Evolutionary conservation across 495 filamentous ascomycete genomes (phyloP).

Genomic region (Hypoxylon subgilvum): DNA sequence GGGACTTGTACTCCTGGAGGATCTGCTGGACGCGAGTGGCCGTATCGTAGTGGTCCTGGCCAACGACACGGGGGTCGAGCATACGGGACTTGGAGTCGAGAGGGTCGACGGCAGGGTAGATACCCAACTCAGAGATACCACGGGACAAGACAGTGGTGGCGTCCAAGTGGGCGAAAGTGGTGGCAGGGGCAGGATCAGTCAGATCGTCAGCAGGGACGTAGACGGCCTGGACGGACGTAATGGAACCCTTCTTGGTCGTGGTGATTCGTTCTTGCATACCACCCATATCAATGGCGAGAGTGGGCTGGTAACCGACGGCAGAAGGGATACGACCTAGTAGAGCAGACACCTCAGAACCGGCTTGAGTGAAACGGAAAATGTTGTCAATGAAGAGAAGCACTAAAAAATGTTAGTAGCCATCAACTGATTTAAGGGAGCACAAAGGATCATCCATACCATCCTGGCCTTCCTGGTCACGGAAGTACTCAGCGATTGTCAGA

Average conservation of each 20-base stretch:
- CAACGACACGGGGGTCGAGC: constrained; percentile 97
- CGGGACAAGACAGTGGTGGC: constrained; percentile 99
- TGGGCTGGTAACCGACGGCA: constrained; percentile 99
- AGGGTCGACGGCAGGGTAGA: constrained; percentile 99
- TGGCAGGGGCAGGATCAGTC: constrained; percentile 99
- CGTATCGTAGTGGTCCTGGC: constrained; percentile 95
- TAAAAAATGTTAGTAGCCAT: constrained; percentile 36
- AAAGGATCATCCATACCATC: constrained; percentile 63
- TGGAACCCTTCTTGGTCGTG: constrained; percentile 98
- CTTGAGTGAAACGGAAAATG: constrained; percentile 99
- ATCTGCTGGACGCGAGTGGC: constrained; percentile 96
- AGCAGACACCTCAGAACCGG: constrained; percentile 99
- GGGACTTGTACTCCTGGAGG: constrained; percentile 99
- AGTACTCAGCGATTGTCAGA: constrained; percentile 90
- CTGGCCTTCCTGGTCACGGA: constrained; percentile 97
- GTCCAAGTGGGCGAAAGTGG: constrained; percentile 99
- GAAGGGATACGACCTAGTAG: constrained; percentile 99
- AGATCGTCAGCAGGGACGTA: constrained; percentile 99
- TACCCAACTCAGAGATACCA: constrained; percentile 99
- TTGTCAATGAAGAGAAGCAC: constrained; percentile 99
- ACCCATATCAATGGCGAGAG: constrained; percentile 99
- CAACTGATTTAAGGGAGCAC: background rate
- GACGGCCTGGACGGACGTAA: constrained; percentile 99
- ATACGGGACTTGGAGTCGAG: constrained; percentile 99
- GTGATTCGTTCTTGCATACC: constrained; percentile 99